Evolutionary conservation across 306 rosid genomes (phyloP).

Genomic region (Abrus pulchellus): DNA sequence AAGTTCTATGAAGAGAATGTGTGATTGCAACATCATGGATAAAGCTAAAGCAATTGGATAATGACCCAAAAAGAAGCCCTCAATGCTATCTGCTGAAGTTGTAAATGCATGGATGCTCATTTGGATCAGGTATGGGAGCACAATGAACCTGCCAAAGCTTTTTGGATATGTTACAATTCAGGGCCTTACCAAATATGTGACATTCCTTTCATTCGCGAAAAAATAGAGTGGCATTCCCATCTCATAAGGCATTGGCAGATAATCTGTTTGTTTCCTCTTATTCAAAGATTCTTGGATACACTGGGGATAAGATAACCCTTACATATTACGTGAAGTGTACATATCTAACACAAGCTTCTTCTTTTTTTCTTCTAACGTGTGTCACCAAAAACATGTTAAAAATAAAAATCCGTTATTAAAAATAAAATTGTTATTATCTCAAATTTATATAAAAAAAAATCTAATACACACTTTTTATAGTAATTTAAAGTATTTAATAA

Average conservation of each 20-base stretch:
- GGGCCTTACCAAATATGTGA: conserved; percentile 14
- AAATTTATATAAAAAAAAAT: no score
- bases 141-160: conserved; percentile 17
- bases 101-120: conserved; percentile 24
- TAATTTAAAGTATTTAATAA: no score
- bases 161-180: conserved; percentile 50
- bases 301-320: no score
- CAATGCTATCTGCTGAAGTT: conserved; percentile 30
- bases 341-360: no score
- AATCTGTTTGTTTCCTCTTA: background rate
- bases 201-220: conserved; percentile 15
- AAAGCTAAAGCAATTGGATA: conserved; percentile 41
- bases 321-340: no score
- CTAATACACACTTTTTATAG: no score
- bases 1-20: conserved; percentile 31
- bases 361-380: no score
- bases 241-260: background rate
- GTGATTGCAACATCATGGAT: conserved; percentile 49
- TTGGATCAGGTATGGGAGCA: conserved; percentile 48
- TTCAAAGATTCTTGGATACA: background rate
- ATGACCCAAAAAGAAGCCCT: conserved; percentile 32
- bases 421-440: no score
- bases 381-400: no score
- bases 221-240: conserved; percentile 36
- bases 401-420: no score